These are phyloP conservation scores for Vigna mungo DNA, from an alignment of 306 rosid genomes.

Conservation along the genomic window DNA sequence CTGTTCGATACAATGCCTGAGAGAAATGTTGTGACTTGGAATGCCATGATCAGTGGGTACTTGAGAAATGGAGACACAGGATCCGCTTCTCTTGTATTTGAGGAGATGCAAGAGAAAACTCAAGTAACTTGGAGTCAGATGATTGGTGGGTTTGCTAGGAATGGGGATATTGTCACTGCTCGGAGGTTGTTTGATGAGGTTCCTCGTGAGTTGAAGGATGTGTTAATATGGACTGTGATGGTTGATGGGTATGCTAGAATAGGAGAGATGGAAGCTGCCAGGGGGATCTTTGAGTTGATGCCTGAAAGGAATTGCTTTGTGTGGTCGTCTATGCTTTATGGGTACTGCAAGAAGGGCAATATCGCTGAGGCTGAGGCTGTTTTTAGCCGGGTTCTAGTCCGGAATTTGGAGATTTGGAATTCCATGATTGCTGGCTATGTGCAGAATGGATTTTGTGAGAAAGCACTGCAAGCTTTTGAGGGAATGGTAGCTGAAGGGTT, in stretches of 20 bases:
- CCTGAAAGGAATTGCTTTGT: constrained; percentile 63
- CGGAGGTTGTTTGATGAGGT: constrained; percentile 61
- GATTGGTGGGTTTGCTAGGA: constrained; percentile 70
- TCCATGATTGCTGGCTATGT: constrained; percentile 78
- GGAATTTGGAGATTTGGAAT: constrained; percentile 78
- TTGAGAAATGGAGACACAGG: constrained; percentile 54
- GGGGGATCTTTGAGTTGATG: constrained; percentile 69
- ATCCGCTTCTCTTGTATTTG: constrained; percentile 58
- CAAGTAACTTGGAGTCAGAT: constrained; percentile 74
- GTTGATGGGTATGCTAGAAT: constrained; percentile 70
- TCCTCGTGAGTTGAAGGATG: constrained; percentile 60
- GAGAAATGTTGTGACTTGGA: constrained; percentile 69
- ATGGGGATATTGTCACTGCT: constrained; percentile 57
- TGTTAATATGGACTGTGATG: constrained; percentile 81
- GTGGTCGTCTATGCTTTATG: constrained; percentile 78
- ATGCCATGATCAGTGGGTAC: constrained; percentile 71
- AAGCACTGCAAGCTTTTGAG: constrained; percentile 60
- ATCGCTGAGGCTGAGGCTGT: constrained; percentile 57
- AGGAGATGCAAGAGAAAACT: constrained; percentile 55
- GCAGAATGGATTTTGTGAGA: constrained; percentile 65
- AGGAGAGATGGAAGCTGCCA: constrained; percentile 75
- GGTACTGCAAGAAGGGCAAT: constrained; percentile 71
- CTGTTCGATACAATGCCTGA: constrained; percentile 63
- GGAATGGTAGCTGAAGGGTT: constrained; percentile 61
- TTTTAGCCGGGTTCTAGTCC: constrained; percentile 50